Evolutionary conservation across 495 filamentous ascomycete genomes (phyloP).

Genomic region (Penicillium roqueforti): DNA sequence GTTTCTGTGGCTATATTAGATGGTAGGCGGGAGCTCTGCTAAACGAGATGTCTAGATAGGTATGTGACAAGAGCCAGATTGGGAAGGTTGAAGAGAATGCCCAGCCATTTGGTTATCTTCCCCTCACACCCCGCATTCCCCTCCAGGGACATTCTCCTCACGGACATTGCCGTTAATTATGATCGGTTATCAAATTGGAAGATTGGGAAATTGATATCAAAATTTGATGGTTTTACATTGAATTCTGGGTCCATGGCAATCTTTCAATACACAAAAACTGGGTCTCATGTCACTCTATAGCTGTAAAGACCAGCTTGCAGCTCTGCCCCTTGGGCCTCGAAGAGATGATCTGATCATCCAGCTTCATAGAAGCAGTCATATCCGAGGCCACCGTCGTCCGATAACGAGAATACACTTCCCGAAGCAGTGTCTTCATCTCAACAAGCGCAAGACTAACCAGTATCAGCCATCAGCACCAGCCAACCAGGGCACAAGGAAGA

Average conservation of each 20-base stretch:
- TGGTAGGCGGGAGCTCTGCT: neutral
- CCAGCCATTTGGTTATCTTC: slow-evolving; percentile 12
- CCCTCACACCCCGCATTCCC: slow-evolving; percentile 23
- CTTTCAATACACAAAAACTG: neutral
- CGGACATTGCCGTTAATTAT: neutral
- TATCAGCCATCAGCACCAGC: slow-evolving; percentile 29
- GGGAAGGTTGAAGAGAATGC: slow-evolving; percentile 17
- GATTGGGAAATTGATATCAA: neutral
- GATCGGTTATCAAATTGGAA: neutral
- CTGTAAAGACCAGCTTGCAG: slow-evolving; percentile 44
- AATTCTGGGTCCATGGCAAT: neutral
- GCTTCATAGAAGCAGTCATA: slow-evolving; percentile 49
- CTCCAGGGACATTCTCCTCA: neutral
- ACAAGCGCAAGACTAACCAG: slow-evolving; percentile 54
- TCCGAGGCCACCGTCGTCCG: slow-evolving; percentile 47
- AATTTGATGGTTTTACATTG: neutral
- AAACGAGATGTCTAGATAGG: too few relatives aligned
- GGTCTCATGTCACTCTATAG: slow-evolving; percentile 19
- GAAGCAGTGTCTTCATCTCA: slow-evolving; percentile 61
- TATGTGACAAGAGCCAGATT: neutral
- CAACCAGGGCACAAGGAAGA: slow-evolving; percentile 29
- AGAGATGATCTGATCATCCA: slow-evolving; percentile 60
- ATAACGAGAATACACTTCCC: slow-evolving; percentile 54
- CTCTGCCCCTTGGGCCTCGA: slow-evolving; percentile 51
- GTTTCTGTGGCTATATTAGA: neutral